Evolutionary conservation across 208 protist species (phyloP).

Genomic region (Acanthamoeba castellanii): DNA sequence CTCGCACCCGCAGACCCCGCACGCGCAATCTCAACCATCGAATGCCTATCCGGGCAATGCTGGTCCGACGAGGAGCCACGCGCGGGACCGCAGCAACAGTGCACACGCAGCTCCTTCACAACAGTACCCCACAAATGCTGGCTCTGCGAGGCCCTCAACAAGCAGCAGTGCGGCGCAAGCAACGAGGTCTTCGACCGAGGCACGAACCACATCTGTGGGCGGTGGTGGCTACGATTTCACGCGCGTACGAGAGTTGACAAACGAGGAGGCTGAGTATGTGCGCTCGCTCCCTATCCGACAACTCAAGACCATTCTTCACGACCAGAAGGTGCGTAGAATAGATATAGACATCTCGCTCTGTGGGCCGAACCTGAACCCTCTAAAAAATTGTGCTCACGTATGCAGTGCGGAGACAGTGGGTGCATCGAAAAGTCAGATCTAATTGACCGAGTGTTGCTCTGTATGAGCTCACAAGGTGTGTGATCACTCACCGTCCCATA

Average conservation of each 20-base stretch:
- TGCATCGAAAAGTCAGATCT: constrained; percentile 27
- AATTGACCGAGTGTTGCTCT: background rate
- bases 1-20: too few species aligned
- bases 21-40: too few species aligned
- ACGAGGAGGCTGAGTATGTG: background rate
- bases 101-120: too few species aligned
- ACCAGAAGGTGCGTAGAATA: background rate
- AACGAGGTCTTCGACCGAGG: background rate
- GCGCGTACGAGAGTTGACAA: background rate
- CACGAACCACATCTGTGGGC: background rate
- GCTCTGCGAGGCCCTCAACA: background rate
- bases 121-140: too few species aligned
- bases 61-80: too few species aligned
- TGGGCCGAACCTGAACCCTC: background rate
- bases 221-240: background rate
- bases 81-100: too few species aligned
- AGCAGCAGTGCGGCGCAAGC: background rate
- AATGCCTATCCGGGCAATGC: too few species aligned
- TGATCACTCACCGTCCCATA: background rate
- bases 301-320: constrained; percentile 6
- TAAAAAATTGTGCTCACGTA: background rate
- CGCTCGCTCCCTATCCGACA: background rate
- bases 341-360: background rate
- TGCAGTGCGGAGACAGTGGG: background rate
- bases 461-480: background rate